Evolutionary conservation across 768 basidiomycete genomes (phyloP).

Genomic region (Phanerochaete sordida): DNA sequence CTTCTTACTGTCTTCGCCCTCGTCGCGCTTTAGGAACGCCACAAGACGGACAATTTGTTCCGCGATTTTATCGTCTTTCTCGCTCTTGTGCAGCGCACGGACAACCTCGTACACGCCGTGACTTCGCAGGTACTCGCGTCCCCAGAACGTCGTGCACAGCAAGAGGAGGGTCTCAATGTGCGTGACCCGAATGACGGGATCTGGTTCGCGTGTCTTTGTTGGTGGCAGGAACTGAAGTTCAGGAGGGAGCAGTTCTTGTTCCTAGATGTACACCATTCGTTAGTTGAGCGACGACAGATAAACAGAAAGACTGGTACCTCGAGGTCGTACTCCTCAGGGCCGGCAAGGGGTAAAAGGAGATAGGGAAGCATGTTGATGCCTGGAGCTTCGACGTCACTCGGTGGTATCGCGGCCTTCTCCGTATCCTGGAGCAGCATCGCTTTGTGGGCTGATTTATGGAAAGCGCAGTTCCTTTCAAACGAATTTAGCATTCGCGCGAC

Average conservation of each 20-base stretch:
- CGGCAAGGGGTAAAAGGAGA: conserved; percentile 86
- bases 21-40: conserved; percentile 76
- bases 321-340: conserved; percentile 91
- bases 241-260: conserved; percentile 82
- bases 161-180: conserved; percentile 89
- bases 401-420: conserved; percentile 49
- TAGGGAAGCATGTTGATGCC: conserved; percentile 85
- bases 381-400: conserved; percentile 54
- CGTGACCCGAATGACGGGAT: conserved; percentile 70
- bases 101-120: conserved; percentile 89
- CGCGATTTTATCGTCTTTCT: conserved; percentile 76
- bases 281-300: background rate
- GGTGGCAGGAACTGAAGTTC: conserved; percentile 86
- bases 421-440: conserved; percentile 70
- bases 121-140: conserved; percentile 73
- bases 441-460: conserved; percentile 62
- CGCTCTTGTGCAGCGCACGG: conserved; percentile 70
- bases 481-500: too few species aligned
- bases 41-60: conserved; percentile 90
- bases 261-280: conserved; percentile 37
- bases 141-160: conserved; percentile 86
- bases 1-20: conserved; percentile 50
- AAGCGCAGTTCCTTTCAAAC: conserved; percentile 81
- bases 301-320: conserved; percentile 49
- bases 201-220: conserved; percentile 80